These are phyloP conservation scores for Aspergillus ochraceus DNA, from an alignment of 2,329 filamentous ascomycete genomes.

Conservation along the genomic window DNA sequence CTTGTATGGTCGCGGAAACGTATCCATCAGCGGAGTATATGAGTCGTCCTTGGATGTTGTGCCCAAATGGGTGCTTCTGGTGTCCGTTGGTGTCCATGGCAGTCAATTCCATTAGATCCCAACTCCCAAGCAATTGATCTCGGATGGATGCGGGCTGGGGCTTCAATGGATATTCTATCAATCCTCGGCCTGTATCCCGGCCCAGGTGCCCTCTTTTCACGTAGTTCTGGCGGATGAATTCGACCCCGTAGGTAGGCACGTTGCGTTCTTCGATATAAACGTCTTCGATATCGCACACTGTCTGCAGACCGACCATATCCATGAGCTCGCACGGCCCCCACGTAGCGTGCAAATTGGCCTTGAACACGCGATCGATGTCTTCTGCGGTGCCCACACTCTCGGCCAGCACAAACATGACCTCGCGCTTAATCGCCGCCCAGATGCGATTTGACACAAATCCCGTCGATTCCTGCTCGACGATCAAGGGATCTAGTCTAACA, in stretches of 20 bases:
- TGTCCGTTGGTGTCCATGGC: no score
- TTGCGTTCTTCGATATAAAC: conserved; percentile 28
- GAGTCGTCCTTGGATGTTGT: no score
- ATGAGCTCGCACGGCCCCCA: conserved; percentile 43
- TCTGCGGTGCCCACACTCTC: conserved; percentile 38
- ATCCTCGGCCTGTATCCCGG: no score
- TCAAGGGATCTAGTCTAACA: no score
- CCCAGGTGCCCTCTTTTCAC: background rate
- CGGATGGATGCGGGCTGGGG: no score
- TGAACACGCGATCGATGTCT: conserved; percentile 41
- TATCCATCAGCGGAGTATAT: no score
- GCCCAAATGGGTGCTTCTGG: no score
- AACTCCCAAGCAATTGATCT: no score
- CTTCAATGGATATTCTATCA: no score
- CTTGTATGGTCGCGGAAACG: no score
- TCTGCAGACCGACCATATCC: conserved; percentile 44
- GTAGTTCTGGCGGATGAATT: background rate
- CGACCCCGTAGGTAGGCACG: background rate
- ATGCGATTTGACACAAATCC: conserved; percentile 46
- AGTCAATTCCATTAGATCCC: no score
- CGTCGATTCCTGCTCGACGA: conserved; percentile 22
- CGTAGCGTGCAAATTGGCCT: conserved; percentile 35
- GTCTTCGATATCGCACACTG: conserved; percentile 42
- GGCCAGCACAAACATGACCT: conserved; percentile 34
- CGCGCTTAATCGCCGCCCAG: conserved; percentile 46